Evolutionary conservation across 805 yeast genomes (phyloP), one percentile per base, ranked within the genome.

Genomic region (Saccharomyces eubayanus): DNA sequence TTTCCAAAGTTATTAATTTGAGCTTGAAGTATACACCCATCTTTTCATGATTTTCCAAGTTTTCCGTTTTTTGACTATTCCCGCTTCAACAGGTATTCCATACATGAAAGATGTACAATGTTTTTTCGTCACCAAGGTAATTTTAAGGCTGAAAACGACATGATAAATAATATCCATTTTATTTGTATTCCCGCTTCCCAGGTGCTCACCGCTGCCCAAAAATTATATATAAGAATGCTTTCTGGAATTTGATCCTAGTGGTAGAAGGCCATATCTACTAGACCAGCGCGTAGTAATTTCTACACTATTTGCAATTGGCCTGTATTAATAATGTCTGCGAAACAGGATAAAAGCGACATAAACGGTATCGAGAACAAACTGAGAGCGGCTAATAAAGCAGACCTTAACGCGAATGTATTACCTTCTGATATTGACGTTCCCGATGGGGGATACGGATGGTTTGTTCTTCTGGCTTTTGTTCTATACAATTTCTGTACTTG

Each of bases 401-500:
- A 30, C 21, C 12, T 28, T 46, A 12, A n/a, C 12, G 31, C 12
- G 21, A 20, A 20, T 46, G 21, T 5, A 2, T 30, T 27, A 21
- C 14, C 21, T n/a, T 8, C 41, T n/a, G 8, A 28, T 8, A 57
- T 59, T 12, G 57, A 53, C n/a, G 56, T 60, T 1, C 77, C 77
- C 1, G 84, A 81, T 59, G 78, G 76, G 48, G 83, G 84, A 8
- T 72, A 74, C 49, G 83, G 81, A 5, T 78, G 84, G 80, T 76
- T 80, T 2, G 70, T 81, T 12, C 75, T 78, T 21, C 61, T 77
- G 24, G 77, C 78, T 0, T 67, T 74, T 30, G 68, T 72, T 50
- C 55, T 78, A 1, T 68, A 76, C 56, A 78, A 76, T 56, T 73
- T 76, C 57, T 69, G 74, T 47, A 76, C 82, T 1, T 81, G 85